A percentile compares a stretch with the other conserved stretches of the same genome.
Evolutionary conservation across 768 basidiomycete genomes (phyloP).

Genomic region (Tulasnella sp.): DNA sequence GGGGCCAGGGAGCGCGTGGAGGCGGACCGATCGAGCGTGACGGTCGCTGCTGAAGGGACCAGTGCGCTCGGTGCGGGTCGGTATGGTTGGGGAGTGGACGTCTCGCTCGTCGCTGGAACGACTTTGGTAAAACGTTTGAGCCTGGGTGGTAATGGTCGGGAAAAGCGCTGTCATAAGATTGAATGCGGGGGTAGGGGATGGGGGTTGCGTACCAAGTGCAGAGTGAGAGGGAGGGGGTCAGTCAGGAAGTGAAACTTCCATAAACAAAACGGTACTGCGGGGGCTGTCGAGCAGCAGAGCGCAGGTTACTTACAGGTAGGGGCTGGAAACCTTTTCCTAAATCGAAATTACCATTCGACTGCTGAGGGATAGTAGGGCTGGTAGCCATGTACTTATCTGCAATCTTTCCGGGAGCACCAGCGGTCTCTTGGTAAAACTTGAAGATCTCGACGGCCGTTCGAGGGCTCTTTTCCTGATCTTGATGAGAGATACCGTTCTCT

Average conservation of each 20-base stretch:
- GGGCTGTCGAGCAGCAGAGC: background rate
- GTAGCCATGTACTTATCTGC: background rate
- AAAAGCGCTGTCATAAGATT: constrained; percentile 35
- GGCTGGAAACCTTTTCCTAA: background rate
- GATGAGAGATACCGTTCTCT: constrained; percentile 89
- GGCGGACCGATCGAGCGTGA: constrained; percentile 1
- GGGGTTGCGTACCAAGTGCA: background rate
- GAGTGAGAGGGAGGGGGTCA: constrained; percentile 33
- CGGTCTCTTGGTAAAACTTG: constrained; percentile 86
- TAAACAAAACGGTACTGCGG: background rate
- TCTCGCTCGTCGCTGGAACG: constrained; percentile 30
- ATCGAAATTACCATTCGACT: background rate
- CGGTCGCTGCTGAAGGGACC: constrained; percentile 25
- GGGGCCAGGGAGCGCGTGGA: constrained; percentile 45
- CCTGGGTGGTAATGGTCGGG: constrained; percentile 26
- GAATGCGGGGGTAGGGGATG: no score
- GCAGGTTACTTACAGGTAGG: background rate
- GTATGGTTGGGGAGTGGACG: constrained; percentile 32
- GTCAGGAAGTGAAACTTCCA: constrained; percentile 13
- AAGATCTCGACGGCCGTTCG: constrained; percentile 98
- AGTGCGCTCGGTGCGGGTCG: constrained; percentile 24
- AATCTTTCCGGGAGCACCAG: constrained; percentile 30
- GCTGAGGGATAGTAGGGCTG: background rate
- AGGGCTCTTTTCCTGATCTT: constrained; percentile 95
- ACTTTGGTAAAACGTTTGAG: constrained; percentile 16